Percentiles rank a stretch among this genome's conserved stretches.
Conservation (phyloP, 441 rosid genomes). For the Dalechampia spathulata region DNA sequence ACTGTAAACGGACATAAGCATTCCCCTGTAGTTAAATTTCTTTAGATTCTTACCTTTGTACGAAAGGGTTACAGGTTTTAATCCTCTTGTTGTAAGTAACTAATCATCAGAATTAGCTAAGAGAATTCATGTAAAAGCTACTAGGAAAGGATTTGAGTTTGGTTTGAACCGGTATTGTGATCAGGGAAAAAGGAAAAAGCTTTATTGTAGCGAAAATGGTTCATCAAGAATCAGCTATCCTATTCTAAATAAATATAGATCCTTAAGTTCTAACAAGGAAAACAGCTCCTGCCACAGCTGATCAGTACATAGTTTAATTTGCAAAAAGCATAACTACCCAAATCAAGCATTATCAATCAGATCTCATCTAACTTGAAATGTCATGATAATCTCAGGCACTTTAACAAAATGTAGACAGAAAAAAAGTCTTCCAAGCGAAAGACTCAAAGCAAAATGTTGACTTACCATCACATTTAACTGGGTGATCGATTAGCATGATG, state of each 20-base stretch:
- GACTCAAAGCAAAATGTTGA: background rate
- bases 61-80: background rate
- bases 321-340: background rate
- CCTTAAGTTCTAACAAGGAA: background rate
- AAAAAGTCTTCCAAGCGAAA: background rate
- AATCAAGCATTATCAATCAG: constrained; percentile 13
- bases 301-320: no score
- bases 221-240: background rate
- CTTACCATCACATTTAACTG: constrained; percentile 36
- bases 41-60: background rate
- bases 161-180: no score
- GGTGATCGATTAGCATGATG: constrained; percentile 22
- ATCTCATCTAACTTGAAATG: constrained; percentile 12
- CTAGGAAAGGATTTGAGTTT: no score
- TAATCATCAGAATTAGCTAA: background rate
- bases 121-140: background rate
- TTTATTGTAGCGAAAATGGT: no score
- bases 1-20: background rate
- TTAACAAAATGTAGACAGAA: background rate
- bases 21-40: background rate
- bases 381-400: background rate
- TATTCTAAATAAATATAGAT: background rate
- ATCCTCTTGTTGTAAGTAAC: background rate
- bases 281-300: no score
- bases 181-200: no score